Percentiles rank a stretch among this genome's conserved stretches.
Evolutionary conservation across 2,329 filamentous ascomycete species (phyloP).

Genomic region (Pseudopithomyces maydicus): DNA sequence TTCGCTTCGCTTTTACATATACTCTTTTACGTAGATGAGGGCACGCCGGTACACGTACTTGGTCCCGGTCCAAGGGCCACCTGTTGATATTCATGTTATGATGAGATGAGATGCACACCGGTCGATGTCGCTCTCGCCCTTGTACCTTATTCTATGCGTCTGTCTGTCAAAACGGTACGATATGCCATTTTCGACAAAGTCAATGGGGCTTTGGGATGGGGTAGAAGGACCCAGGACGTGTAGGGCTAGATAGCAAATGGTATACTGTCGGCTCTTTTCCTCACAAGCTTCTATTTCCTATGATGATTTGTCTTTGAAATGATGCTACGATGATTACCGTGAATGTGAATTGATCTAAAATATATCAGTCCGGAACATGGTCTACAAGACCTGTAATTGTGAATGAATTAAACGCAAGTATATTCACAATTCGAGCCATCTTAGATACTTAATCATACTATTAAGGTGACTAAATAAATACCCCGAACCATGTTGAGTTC

Average conservation of each 20-base stretch:
- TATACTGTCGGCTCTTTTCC: not conserved
- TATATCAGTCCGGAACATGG: no score
- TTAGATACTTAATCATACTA: no score
- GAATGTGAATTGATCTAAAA: no score
- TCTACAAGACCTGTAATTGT: no score
- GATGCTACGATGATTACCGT: no score
- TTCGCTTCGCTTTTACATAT: not conserved
- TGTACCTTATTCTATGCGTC: not conserved
- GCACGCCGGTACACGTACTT: not conserved
- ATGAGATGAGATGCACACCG: no score
- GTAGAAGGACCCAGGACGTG: not conserved
- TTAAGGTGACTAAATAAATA: no score
- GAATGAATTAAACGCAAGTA: no score
- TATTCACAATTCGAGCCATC: no score
- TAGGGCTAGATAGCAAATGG: not conserved
- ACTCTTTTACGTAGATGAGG: not conserved
- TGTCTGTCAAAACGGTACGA: not conserved
- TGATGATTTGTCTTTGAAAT: no score
- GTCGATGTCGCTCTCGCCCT: not conserved
- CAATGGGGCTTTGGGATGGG: not conserved
- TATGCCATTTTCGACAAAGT: not conserved
- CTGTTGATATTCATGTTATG: not conserved
- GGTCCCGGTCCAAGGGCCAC: not conserved
- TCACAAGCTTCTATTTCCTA: no score
- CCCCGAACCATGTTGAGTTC: no score